Evolutionary conservation across 805 yeast species (phyloP).

Genomic region (Pichia rugopelliculosa): DNA sequence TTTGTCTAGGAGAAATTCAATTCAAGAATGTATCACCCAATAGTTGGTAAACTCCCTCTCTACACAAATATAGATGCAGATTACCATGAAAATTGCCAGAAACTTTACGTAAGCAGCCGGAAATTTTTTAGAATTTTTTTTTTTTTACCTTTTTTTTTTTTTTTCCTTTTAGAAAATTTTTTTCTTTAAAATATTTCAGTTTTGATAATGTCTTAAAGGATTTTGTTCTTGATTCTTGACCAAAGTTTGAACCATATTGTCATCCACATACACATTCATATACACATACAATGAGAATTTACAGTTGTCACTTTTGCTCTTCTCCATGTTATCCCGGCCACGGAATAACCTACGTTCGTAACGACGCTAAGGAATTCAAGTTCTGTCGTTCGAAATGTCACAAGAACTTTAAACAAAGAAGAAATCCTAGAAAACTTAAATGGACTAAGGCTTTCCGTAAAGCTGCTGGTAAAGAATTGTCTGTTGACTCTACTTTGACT

Average conservation of each 20-base stretch:
- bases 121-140: too few species aligned
- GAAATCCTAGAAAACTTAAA: slow-evolving; percentile 95
- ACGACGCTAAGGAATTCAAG: slow-evolving; percentile 95
- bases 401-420: slow-evolving; percentile 92
- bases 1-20: too few species aligned
- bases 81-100: too few species aligned
- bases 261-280: not conserved
- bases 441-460: slow-evolving; percentile 99
- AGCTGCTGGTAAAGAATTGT: slow-evolving; percentile 98
- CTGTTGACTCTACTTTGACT: slow-evolving; percentile 92
- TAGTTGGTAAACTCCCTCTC: too few species aligned
- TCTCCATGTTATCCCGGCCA: slow-evolving; percentile 93
- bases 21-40: too few species aligned
- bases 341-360: slow-evolving; percentile 96
- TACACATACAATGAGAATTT: slow-evolving; percentile 57
- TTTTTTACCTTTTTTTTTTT: not conserved
- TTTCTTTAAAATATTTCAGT: not conserved
- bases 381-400: slow-evolving; percentile 98
- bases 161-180: not conserved
- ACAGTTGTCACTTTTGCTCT: slow-evolving; percentile 94
- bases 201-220: not conserved
- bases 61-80: too few species aligned
- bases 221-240: not conserved
- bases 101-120: too few species aligned
- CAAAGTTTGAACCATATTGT: not conserved